phyloP scores from a whole-genome alignment of 495 filamentous ascomycete genomes.

The Neurospora sp. region DNA sequence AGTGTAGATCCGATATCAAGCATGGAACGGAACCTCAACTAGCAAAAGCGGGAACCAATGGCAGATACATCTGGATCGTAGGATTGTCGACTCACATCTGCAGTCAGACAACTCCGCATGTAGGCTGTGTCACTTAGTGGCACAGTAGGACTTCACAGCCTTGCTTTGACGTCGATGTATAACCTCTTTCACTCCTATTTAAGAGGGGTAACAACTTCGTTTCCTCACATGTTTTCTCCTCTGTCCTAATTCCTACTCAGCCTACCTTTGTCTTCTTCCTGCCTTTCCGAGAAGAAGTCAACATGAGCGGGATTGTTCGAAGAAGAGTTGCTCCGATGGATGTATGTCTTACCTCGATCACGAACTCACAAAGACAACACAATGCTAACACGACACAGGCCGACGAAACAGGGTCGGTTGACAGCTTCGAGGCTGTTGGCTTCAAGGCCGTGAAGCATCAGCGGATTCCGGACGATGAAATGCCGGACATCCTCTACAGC shows the following conservation, averaged over 20 bases:
- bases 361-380: background rate
- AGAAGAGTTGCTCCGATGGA: background rate
- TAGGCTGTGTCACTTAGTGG: background rate
- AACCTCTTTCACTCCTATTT: background rate
- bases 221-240: background rate
- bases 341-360: background rate
- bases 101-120: background rate
- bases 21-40: background rate
- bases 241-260: background rate
- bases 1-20: background rate
- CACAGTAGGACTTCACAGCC: background rate
- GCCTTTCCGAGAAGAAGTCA: background rate
- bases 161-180: background rate
- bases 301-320: background rate
- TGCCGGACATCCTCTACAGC: constrained; percentile 24
- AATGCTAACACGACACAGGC: background rate
- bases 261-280: background rate
- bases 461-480: constrained; percentile 14
- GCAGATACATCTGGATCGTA: background rate
- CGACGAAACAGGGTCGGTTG: constrained; percentile 7
- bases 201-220: background rate
- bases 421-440: constrained; percentile 19
- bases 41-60: background rate
- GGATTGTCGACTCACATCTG: background rate
- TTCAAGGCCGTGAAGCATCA: constrained; percentile 1